These are phyloP conservation scores for Talaromyces amestolkiae DNA, from an alignment of 2,329 filamentous ascomycete species.

Conservation along the genomic window DNA sequence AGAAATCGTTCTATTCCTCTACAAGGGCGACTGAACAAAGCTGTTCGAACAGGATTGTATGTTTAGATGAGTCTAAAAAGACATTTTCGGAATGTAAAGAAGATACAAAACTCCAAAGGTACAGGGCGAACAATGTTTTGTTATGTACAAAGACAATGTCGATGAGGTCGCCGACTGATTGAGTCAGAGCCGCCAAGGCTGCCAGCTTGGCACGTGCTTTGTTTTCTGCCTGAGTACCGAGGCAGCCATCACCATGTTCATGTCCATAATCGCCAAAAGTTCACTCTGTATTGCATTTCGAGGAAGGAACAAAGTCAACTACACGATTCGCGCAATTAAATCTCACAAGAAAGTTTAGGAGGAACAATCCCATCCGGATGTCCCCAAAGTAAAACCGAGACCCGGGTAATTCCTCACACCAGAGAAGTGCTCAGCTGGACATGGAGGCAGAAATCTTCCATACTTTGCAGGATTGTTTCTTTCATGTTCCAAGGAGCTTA, in stretches of 20 bases:
- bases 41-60: background rate
- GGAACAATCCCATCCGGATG: too few species aligned
- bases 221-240: background rate
- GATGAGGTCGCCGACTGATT: background rate
- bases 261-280: background rate
- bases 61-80: background rate
- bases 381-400: too few species aligned
- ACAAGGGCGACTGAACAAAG: background rate
- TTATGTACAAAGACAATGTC: background rate
- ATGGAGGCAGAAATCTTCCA: too few species aligned
- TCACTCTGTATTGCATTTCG: background rate
- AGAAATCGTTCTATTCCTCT: background rate
- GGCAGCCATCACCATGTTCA: background rate
- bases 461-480: too few species aligned
- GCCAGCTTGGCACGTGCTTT: background rate
- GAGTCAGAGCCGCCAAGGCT: slow-evolving; percentile 9
- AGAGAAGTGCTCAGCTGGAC: too few species aligned
- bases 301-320: background rate
- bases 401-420: too few species aligned
- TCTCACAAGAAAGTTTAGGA: too few species aligned
- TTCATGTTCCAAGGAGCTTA: too few species aligned
- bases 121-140: background rate
- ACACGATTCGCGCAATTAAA: background rate
- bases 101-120: too few species aligned
- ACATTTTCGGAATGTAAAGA: background rate